These are phyloP conservation scores for Centrapalus pauciflorus DNA, from an alignment of 129 eudicot species.

Conservation along the genomic window DNA sequence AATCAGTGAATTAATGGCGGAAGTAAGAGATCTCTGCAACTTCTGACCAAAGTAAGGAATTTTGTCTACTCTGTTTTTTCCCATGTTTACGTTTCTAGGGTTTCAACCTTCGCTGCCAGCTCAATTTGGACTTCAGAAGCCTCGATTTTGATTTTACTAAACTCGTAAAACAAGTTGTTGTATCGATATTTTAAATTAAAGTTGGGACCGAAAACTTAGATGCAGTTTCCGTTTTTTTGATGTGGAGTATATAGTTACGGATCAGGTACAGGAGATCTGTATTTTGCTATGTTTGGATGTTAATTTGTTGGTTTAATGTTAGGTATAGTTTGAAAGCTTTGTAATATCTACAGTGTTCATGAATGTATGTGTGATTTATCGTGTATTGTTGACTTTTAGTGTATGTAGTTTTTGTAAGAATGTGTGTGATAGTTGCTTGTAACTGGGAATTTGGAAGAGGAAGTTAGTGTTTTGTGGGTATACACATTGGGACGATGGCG, in stretches of 20 bases:
- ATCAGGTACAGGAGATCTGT: slow-evolving; percentile 30
- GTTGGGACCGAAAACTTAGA: slow-evolving; percentile 4
- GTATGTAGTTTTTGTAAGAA: not conserved
- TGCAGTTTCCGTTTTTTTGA: slow-evolving; percentile 13
- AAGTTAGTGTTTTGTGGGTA: not conserved
- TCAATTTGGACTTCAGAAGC: slow-evolving; percentile 15
- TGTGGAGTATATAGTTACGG: not conserved
- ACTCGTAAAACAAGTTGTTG: not conserved
- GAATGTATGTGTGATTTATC: slow-evolving; percentile 20
- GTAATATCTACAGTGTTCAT: slow-evolving; percentile 18
- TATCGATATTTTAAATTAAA: not conserved
- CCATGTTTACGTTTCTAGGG: slow-evolving; percentile 27
- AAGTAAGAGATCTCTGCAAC: slow-evolving; percentile 70
- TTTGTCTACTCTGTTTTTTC: slow-evolving; percentile 19
- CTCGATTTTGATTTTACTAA: not conserved
- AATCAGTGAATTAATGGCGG: slow-evolving; percentile 33
- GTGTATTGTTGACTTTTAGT: slow-evolving; percentile 21
- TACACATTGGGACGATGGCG: slow-evolving; percentile 31
- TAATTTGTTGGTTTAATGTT: slow-evolving; percentile 21
- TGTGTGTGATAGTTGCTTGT: slow-evolving; percentile 16
- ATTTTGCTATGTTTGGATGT: slow-evolving; percentile 11
- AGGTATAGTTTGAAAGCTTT: not conserved
- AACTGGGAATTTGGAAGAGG: slow-evolving; percentile 1
- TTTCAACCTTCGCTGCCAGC: slow-evolving; percentile 27
- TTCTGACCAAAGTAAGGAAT: slow-evolving; percentile 56